A percentile compares a stretch with the other conserved stretches of the same genome.
These are phyloP conservation scores for Fragaria vesca DNA, from an alignment of 306 rosid genomes.

Conservation along the genomic window DNA sequence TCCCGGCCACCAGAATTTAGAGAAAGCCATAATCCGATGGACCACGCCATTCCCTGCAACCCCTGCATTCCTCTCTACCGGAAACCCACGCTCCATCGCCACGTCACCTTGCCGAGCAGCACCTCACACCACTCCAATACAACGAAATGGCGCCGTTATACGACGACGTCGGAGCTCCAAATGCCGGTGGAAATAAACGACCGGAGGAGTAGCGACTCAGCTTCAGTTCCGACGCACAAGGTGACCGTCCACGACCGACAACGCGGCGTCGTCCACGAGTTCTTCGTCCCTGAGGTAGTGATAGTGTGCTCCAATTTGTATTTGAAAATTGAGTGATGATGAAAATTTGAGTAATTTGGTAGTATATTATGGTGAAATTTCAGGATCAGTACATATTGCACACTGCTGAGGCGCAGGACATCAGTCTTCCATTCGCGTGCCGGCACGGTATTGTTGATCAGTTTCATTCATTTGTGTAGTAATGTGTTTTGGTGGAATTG, in stretches of 20 bases:
- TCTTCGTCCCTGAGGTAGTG: constrained; percentile 76
- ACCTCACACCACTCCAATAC: constrained; percentile 6
- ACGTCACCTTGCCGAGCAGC: constrained; percentile 20
- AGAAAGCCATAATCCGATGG: constrained; percentile 35
- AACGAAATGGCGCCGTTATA: constrained; percentile 39
- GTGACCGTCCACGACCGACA: constrained; percentile 85
- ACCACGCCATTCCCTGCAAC: constrained; percentile 51
- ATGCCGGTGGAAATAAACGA: constrained; percentile 34
- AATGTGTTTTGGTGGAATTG: neutral
- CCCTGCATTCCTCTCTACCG: constrained; percentile 33
- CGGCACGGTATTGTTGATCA: constrained; percentile 81
- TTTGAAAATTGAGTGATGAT: too few relatives aligned
- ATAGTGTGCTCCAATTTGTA: neutral
- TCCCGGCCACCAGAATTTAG: neutral
- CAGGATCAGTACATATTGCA: constrained; percentile 97
- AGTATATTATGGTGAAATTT: constrained; percentile 13
- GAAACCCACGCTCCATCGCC: constrained; percentile 24
- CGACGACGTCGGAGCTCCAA: constrained; percentile 57
- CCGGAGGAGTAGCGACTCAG: constrained; percentile 26
- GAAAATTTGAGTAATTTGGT: neutral
- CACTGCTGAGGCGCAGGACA: constrained; percentile 84
- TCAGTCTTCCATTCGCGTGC: constrained; percentile 97
- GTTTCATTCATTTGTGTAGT: constrained; percentile 12
- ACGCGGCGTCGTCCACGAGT: constrained; percentile 78
- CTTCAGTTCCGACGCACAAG: constrained; percentile 61